Base-by-base conservation (phyloP, 345 rosid genomes). In the Triadica sebifera region DNA sequence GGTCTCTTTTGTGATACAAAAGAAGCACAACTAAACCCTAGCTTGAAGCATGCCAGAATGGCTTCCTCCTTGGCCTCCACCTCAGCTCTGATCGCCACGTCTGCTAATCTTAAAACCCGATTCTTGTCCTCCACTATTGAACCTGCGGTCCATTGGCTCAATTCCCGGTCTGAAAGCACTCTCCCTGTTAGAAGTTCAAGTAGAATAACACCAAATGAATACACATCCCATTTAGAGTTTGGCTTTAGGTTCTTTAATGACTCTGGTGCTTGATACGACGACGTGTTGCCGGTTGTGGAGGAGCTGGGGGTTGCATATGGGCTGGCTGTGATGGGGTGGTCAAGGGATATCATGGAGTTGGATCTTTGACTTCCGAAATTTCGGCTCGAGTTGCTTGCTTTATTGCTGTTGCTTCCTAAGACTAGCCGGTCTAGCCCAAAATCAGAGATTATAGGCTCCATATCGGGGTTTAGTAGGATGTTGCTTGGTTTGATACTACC, bases 161-260 rank as follows among this genome's bases (percentile, higher is more conserved):
- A n/a, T 51, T 94, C 95, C 24, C 81, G 43, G 19, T 87, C 91
- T 9, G 86, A 66, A 8, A 91, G 76, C 38, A 77, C 86, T 77
- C 89, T 86, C 12, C 97, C 94, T 0, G 85, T 86, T 15, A 95
- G 86, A 78, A 95, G 94, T 76, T 92, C 96, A 3, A 95, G 85
- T 82, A 92, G 58, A 20, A 95, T 68, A 0, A 89, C 66, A 0
- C 98, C 99, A 1, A 87, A 92, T 0, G 99, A 87, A 72, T 86
- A 94, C 55, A 92, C 96, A 17, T 94, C 99, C 97, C 95, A 89
- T 74, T 87, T 92, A 20, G 88, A 70, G 82, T 76, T 87, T 45
- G 97, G 89, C 77, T 87, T 89, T 53, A 81, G 78, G 70, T 74
- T 82, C 71, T 82, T 83, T 6, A 85, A 53, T 8, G 91, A 86